A percentile compares a stretch with the other conserved stretches of the same genome.
These are phyloP conservation scores for Raffaelea deltoideospora DNA, from an alignment of 2,329 filamentous ascomycete genomes.

Conservation along the genomic window DNA sequence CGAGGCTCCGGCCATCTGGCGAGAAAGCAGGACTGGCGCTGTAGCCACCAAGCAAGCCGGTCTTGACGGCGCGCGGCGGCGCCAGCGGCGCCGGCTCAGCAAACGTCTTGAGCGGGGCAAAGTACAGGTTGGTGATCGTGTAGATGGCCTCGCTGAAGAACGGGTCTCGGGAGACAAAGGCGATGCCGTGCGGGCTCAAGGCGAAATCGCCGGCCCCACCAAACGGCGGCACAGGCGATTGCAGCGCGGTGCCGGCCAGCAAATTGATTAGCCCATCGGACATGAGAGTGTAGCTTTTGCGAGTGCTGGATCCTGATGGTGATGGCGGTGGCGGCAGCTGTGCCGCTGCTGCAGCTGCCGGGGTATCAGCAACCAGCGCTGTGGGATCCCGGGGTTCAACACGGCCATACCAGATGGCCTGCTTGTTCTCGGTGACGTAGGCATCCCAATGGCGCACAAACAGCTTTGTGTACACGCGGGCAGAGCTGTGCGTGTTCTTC, in stretches of 20 bases:
- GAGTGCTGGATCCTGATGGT: no score
- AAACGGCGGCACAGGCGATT: slow-evolving; percentile 61
- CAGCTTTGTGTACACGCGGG: slow-evolving; percentile 56
- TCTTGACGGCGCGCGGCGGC: slow-evolving; percentile 17
- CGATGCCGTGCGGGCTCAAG: slow-evolving; percentile 47
- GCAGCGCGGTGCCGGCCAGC: slow-evolving; percentile 41
- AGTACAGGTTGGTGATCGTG: slow-evolving; percentile 73
- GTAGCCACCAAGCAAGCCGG: slow-evolving; percentile 47
- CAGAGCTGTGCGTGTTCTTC: slow-evolving; percentile 45
- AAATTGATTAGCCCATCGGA: slow-evolving; percentile 43
- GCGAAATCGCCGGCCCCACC: slow-evolving; percentile 73
- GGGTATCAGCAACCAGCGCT: no score
- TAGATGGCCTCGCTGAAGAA: slow-evolving; percentile 54
- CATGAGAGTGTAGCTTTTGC: slow-evolving; percentile 23
- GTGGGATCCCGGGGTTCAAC: slow-evolving; percentile 24
- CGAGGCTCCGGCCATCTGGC: slow-evolving; percentile 52
- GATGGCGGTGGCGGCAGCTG: no score
- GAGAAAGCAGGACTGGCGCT: slow-evolving; percentile 57
- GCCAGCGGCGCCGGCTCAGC: slow-evolving; percentile 28
- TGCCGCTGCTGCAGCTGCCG: no score
- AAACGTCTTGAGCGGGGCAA: slow-evolving; percentile 54
- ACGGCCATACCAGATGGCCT: slow-evolving; percentile 58
- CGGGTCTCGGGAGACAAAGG: slow-evolving; percentile 64
- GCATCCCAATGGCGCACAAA: slow-evolving; percentile 75
- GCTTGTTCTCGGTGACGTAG: slow-evolving; percentile 54